phyloP scores from a whole-genome alignment of 768 basidiomycete genomes.

The Floccularia luteovirens region DNA sequence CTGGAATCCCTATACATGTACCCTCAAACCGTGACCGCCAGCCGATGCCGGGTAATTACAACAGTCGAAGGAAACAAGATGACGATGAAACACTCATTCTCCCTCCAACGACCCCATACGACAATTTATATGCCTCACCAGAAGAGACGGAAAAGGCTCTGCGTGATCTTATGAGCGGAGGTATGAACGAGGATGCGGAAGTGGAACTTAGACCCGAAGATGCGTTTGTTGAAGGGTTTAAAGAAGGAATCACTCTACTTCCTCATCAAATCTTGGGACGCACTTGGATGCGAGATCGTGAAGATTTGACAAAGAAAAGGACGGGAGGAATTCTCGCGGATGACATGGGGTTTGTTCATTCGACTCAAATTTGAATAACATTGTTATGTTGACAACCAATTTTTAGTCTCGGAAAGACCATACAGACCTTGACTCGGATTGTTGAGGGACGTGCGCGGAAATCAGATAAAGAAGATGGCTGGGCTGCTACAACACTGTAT shows the following conservation, averaged over 20 bases:
- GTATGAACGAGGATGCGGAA: conserved; percentile 49
- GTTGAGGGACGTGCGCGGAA: conserved; percentile 71
- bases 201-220: conserved; percentile 57
- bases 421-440: conserved; percentile 84
- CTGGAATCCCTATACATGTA: conserved; percentile 15
- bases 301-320: conserved; percentile 58
- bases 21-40: conserved; percentile 23
- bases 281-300: conserved; percentile 82
- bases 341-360: conserved; percentile 65
- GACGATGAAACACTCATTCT: conserved; percentile 23
- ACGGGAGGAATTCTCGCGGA: conserved; percentile 88
- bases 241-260: conserved; percentile 58
- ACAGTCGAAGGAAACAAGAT: conserved; percentile 2
- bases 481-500: conserved; percentile 64
- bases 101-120: conserved; percentile 18
- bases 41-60: background rate
- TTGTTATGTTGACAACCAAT: conserved; percentile 6
- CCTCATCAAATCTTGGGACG: conserved; percentile 87
- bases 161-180: conserved; percentile 67
- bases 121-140: conserved; percentile 24
- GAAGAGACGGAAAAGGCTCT: conserved; percentile 73
- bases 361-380: background rate
- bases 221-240: conserved; percentile 72
- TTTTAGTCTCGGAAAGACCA: conserved; percentile 76
- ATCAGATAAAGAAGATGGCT: conserved; percentile 66